These are phyloP conservation scores for Scopulariopsis brevicaulis DNA, from an alignment of 2,329 filamentous ascomycete species.

Conservation along the genomic window DNA sequence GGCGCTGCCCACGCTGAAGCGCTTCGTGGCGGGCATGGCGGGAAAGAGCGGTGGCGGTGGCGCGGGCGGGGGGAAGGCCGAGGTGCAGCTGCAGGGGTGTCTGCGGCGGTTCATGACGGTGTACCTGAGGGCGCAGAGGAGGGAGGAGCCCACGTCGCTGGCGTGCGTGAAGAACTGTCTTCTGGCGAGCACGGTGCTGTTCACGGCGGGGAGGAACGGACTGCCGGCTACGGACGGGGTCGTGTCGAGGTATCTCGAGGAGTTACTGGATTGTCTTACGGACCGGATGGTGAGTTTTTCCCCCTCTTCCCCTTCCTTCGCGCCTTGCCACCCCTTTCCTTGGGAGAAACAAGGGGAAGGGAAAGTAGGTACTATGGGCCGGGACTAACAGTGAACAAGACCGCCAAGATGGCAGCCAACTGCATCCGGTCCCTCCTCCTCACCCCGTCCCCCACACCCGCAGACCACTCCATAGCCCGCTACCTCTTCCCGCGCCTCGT, in stretches of 20 bases:
- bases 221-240: slow-evolving; percentile 67
- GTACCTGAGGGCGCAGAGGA: slow-evolving; percentile 62
- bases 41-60: slow-evolving; percentile 13
- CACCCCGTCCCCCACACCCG: slow-evolving; percentile 45
- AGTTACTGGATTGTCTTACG: slow-evolving; percentile 73
- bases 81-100: slow-evolving; percentile 67
- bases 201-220: slow-evolving; percentile 64
- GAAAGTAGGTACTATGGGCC: neutral
- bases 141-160: slow-evolving; percentile 64
- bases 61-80: slow-evolving; percentile 29
- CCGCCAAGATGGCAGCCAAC: slow-evolving; percentile 79
- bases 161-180: slow-evolving; percentile 89
- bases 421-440: slow-evolving; percentile 80
- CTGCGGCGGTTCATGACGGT: slow-evolving; percentile 75
- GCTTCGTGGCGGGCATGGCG: slow-evolving; percentile 72
- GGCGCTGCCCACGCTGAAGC: slow-evolving; percentile 80
- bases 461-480: slow-evolving; percentile 63
- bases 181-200: slow-evolving; percentile 76
- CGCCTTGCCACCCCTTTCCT: neutral
- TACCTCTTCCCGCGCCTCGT: slow-evolving; percentile 67
- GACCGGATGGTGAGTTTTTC: slow-evolving; percentile 59
- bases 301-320: neutral
- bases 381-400: slow-evolving; percentile 30
- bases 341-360: no score
- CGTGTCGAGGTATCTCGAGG: slow-evolving; percentile 63